Evolutionary conservation across 306 rosid species (phyloP), one percentile per base, ranked within the genome.

Genomic region (Acacia melanoxylon): DNA sequence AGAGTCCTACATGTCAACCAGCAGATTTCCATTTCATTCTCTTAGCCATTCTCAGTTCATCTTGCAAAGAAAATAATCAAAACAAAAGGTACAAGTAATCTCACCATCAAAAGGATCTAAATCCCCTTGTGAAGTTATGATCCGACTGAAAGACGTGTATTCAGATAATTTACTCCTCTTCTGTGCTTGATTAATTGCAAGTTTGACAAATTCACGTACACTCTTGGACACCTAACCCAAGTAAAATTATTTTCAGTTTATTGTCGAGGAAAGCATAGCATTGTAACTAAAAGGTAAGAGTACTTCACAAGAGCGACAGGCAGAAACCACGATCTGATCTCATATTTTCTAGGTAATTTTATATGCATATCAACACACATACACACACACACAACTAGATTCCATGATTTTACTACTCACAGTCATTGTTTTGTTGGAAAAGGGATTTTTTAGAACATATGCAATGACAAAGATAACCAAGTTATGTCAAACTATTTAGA

Each of bases 71-170:
- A 56, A 13, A 67, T 68, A 29, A 71, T 31, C 17, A 45, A 76
- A 74, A 68, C n/a, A 24, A 48, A 62, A 59, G 78, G 70, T 58
- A 76, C 35, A 78, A 74, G 68, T 19, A 59, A 74, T 68, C 86
- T 85, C 80, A 96, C 99, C 99, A 29, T 91, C 92, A 33, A 93
- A 96, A 74, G 99, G 97, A 85, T 96, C 99, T 51, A 84, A 78
- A 85, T 89, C 97, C 84, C 98, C 97, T 58, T 72, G 74, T 31
- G 91, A 76, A 85, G 87, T 89, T 78, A 75, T 71, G 77, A 96
- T 89, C 83, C 99, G 97, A 85, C 75, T 90, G 82, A 96, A 92
- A 71, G 87, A 78, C 71, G 99, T 96, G 85, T 89, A 83, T 74
- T 91, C 94, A 10, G 91, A 89, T 80, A 96, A 82, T 80, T 76